These are phyloP conservation scores for Trypanosoma boissoni DNA, from an alignment of 208 protist genomes.

Conservation along the genomic window DNA sequence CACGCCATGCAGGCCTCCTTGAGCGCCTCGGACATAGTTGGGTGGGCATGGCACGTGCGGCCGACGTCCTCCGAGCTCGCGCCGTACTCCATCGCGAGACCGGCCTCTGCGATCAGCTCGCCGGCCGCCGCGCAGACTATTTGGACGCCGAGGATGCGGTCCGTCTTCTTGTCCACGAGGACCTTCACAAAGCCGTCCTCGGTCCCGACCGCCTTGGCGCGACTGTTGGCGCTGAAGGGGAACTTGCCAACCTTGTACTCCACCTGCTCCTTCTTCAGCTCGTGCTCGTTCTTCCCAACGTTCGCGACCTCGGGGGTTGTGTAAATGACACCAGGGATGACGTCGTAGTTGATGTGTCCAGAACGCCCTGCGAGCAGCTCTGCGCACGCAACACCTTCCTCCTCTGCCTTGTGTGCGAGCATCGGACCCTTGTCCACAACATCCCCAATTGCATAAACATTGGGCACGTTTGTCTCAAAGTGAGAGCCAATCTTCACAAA, in stretches of 20 bases:
- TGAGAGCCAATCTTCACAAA: slow-evolving; percentile 94
- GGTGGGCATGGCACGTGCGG: slow-evolving; percentile 99
- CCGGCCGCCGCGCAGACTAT: slow-evolving; percentile 96
- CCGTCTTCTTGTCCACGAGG: slow-evolving; percentile 94
- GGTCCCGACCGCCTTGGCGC: slow-evolving; percentile 95
- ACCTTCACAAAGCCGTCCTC: slow-evolving; percentile 98
- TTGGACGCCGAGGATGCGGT: slow-evolving; percentile 98
- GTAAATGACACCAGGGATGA: slow-evolving; percentile 99
- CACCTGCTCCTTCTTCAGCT: slow-evolving; percentile 93
- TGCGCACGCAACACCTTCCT: slow-evolving; percentile 96
- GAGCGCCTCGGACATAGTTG: slow-evolving; percentile 98
- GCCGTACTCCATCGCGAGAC: slow-evolving; percentile 98
- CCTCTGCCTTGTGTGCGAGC: slow-evolving; percentile 99
- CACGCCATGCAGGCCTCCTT: slow-evolving; percentile 98
- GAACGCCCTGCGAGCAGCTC: slow-evolving; percentile 92
- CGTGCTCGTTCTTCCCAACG: slow-evolving; percentile 97
- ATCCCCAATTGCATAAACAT: slow-evolving; percentile 99
- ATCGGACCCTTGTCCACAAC: slow-evolving; percentile 97
- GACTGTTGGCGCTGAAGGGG: slow-evolving; percentile 97
- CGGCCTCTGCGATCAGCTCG: slow-evolving; percentile 97
- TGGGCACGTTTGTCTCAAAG: slow-evolving; percentile 94
- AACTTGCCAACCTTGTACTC: slow-evolving; percentile 98
- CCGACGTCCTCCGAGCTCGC: slow-evolving; percentile 97
- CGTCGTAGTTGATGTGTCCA: slow-evolving; percentile 97
- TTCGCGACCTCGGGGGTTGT: slow-evolving; percentile 98